Evolutionary conservation across 2,329 filamentous ascomycete genomes (phyloP).

Genomic region (Aspergillus oerlinghausenensis): DNA sequence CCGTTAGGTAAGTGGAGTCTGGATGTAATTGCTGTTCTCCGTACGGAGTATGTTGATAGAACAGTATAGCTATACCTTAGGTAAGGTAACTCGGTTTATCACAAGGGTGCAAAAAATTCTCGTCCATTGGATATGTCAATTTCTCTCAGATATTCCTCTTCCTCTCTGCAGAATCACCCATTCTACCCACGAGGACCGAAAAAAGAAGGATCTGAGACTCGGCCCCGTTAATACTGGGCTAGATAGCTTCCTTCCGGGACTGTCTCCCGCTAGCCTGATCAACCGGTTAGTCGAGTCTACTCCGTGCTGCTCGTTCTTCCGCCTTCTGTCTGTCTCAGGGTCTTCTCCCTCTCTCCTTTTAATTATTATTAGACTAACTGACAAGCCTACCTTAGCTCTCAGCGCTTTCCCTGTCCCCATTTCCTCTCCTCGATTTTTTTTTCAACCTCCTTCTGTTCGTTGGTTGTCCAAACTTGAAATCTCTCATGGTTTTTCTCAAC

Average conservation of each 20-base stretch:
- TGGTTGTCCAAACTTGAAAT: background rate
- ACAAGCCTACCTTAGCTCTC: background rate
- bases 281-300: slow-evolving; percentile 4
- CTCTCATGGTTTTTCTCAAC: background rate
- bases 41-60: too few species aligned
- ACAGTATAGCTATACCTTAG: background rate
- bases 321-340: slow-evolving; percentile 6
- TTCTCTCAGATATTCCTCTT: background rate
- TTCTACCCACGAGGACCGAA: background rate
- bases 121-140: background rate
- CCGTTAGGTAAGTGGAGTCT: too few species aligned
- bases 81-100: background rate
- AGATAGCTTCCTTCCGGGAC: background rate
- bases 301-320: background rate
- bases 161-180: background rate
- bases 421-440: slow-evolving; percentile 3
- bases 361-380: background rate
- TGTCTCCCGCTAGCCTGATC: background rate
- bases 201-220: background rate
- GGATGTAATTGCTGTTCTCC: background rate
- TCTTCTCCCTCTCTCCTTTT: slow-evolving; percentile 10
- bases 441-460: background rate
- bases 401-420: background rate
- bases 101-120: background rate
- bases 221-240: background rate